These are phyloP conservation scores for Holtermanniella nyarrowii DNA, from an alignment of 768 basidiomycete genomes.

Conservation along the genomic window DNA sequence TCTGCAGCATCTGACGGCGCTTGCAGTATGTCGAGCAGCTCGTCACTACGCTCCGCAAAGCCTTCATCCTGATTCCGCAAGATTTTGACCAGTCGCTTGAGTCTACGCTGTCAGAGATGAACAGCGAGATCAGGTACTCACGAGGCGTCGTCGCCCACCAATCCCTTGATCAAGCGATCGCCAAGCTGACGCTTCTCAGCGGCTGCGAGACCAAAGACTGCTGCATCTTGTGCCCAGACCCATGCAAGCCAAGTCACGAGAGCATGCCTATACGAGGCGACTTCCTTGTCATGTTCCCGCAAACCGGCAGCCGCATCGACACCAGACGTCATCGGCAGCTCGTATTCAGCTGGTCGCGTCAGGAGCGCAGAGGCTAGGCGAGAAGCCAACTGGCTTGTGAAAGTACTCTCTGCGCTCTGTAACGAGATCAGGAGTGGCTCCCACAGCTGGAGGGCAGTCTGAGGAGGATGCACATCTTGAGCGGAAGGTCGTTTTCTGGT, in stretches of 20 bases:
- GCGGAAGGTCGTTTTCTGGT: constrained; percentile 23
- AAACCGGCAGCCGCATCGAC: neutral
- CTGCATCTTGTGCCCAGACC: constrained; percentile 6
- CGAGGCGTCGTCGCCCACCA: constrained; percentile 1
- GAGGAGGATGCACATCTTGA: constrained; percentile 8
- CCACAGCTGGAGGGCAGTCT: constrained; percentile 29
- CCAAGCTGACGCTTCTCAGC: neutral
- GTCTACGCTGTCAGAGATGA: too few relatives aligned
- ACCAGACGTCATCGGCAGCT: neutral
- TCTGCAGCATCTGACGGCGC: too few relatives aligned
- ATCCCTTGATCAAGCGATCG: neutral
- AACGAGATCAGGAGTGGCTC: constrained; percentile 22
- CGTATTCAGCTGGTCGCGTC: neutral
- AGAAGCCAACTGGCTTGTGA: constrained; percentile 5
- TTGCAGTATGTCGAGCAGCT: neutral
- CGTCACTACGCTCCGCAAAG: neutral
- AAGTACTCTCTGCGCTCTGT: constrained; percentile 3
- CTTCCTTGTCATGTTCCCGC: constrained; percentile 4
- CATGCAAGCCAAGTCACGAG: constrained; percentile 15
- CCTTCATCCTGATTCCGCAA: neutral
- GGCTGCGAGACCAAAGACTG: neutral
- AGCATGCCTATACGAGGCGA: constrained; percentile 9
- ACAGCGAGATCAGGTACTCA: constrained; percentile 1
- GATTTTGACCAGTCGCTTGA: neutral
- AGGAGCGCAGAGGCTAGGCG: constrained; percentile 10